Evolutionary conservation across 2,329 filamentous ascomycete genomes (phyloP).

Genomic region (Pseudocercospora fuligena): DNA sequence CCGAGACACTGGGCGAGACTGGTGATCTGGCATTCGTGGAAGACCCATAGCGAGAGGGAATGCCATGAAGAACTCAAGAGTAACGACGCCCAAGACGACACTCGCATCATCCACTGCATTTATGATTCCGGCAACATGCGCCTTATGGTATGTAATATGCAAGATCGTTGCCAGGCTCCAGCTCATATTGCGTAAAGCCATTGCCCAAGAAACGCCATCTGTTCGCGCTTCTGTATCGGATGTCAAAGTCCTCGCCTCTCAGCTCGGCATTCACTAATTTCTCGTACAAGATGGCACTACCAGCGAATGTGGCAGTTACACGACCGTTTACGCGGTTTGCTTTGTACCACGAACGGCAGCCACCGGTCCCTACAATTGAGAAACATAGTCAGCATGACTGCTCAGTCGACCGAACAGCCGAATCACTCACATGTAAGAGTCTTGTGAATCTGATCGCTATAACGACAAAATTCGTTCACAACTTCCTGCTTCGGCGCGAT

Average conservation of each 20-base stretch:
- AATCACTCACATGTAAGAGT: slow-evolving; percentile 26
- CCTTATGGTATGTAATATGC: slow-evolving; percentile 2
- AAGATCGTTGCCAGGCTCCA: not conserved
- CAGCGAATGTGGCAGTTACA: slow-evolving; percentile 32
- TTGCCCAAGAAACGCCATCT: slow-evolving; percentile 54
- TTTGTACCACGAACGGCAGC: slow-evolving; percentile 33
- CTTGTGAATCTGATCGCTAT: slow-evolving; percentile 52
- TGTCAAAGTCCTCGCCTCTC: slow-evolving; percentile 54
- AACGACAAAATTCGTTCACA: slow-evolving; percentile 32
- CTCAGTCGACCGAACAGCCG: not conserved
- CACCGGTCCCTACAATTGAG: not conserved
- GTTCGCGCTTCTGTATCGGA: slow-evolving; percentile 51
- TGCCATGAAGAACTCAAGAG: not conserved
- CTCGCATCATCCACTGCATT: not conserved
- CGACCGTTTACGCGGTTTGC: slow-evolving; percentile 29
- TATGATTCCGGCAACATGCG: not conserved
- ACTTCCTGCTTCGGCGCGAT: slow-evolving; percentile 32
- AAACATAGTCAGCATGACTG: not conserved
- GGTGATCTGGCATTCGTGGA: slow-evolving; percentile 77
- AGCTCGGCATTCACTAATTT: slow-evolving; percentile 42
- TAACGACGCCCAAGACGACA: not conserved
- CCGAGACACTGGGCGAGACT: slow-evolving; percentile 63
- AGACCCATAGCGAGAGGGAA: slow-evolving; percentile 1
- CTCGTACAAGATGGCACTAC: slow-evolving; percentile 34
- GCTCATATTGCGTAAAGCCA: slow-evolving; percentile 36